Conservation (phyloP, 2,329 filamentous ascomycete genomes). For the Claviceps capensis region DNA sequence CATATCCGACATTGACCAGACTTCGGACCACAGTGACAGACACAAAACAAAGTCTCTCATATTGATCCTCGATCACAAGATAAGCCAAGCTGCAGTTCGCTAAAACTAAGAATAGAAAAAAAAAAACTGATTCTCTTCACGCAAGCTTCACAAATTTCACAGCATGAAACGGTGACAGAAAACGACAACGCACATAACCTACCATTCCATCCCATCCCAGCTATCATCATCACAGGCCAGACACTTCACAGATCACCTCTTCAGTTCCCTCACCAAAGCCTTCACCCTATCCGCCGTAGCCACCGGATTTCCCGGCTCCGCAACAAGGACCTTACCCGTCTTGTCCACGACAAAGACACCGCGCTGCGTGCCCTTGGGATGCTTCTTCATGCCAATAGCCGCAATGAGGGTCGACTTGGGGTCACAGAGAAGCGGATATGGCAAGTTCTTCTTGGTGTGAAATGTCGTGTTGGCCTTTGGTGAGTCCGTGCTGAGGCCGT, state of each 20-base stretch:
- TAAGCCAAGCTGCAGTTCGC: too few relatives aligned
- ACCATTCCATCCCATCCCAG: too few relatives aligned
- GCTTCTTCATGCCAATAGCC: slow-evolving; percentile 83
- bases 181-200: too few relatives aligned
- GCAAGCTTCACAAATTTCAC: too few relatives aligned
- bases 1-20: too few relatives aligned
- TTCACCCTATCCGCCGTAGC: slow-evolving; percentile 66
- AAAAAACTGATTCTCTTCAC: too few relatives aligned
- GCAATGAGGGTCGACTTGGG: slow-evolving; percentile 57
- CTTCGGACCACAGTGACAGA: too few relatives aligned
- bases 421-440: slow-evolving; percentile 82
- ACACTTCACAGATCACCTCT: slow-evolving; percentile 7
- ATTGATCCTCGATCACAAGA: too few relatives aligned
- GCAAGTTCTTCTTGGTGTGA: slow-evolving; percentile 79
- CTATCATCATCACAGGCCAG: too few relatives aligned
- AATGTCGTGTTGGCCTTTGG: slow-evolving; percentile 89
- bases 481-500: slow-evolving; percentile 76
- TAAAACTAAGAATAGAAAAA: too few relatives aligned
- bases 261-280: slow-evolving; percentile 45
- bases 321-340: slow-evolving; percentile 62
- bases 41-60: too few relatives aligned
- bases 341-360: slow-evolving; percentile 85
- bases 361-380: slow-evolving; percentile 63
- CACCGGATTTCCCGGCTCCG: slow-evolving; percentile 61
- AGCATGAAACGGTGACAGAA: too few relatives aligned